These are phyloP conservation scores for Metschnikowia dekortorum DNA, from an alignment of 805 yeast genomes.

Conservation along the genomic window DNA sequence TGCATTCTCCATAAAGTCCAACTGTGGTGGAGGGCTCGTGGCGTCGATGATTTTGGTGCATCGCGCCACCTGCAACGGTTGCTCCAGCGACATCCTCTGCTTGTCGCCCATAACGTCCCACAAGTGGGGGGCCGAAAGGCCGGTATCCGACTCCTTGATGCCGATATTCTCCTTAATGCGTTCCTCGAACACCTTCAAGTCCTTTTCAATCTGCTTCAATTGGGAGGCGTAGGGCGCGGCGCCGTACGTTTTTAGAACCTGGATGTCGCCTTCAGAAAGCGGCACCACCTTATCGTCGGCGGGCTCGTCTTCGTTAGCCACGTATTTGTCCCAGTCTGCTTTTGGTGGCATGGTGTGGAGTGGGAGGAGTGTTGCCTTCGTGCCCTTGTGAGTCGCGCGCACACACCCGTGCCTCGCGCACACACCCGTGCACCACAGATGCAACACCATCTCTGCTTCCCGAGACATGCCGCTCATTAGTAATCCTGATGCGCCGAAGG, in stretches of 20 bases:
- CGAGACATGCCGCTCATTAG: too few relatives aligned
- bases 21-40: conserved; percentile 30
- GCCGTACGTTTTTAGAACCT: conserved; percentile 93
- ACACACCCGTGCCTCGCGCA: not conserved
- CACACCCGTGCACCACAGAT: not conserved
- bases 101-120: conserved; percentile 98
- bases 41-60: conserved; percentile 94
- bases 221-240: conserved; percentile 91
- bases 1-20: conserved; percentile 45
- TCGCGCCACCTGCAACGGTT: conserved; percentile 96
- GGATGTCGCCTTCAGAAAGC: conserved; percentile 93
- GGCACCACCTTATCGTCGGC: conserved; percentile 73
- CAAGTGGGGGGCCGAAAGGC: conserved; percentile 91
- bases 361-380: not conserved
- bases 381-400: conserved; percentile 1
- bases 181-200: conserved; percentile 75
- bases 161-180: conserved; percentile 95
- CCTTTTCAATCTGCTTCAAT: conserved; percentile 80
- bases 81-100: conserved; percentile 88
- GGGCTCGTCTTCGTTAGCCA: conserved; percentile 65
- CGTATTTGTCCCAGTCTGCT: conserved; percentile 97
- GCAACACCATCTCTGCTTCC: too few relatives aligned
- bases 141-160: conserved; percentile 92
- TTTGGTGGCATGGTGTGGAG: conserved; percentile 76
- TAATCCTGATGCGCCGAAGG: too few relatives aligned